Evolutionary conservation across 2,329 filamentous ascomycete species (phyloP).

Genomic region (Septoria petroselini): DNA sequence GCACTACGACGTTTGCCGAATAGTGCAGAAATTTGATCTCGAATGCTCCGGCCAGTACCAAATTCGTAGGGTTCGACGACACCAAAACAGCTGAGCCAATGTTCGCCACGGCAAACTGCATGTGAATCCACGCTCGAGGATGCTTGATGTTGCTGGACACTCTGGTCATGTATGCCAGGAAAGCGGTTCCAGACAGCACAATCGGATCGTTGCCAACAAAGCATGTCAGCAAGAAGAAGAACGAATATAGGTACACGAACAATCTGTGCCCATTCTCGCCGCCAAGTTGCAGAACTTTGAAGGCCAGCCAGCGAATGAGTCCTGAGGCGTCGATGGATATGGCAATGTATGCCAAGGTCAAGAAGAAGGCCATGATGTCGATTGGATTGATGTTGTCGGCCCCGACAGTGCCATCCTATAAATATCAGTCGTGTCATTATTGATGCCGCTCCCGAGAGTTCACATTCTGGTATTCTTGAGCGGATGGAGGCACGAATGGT

Average conservation of each 20-base stretch:
- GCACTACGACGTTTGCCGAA: conserved; percentile 74
- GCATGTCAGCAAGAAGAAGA: conserved; percentile 66
- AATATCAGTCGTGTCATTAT: no score
- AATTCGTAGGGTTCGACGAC: conserved; percentile 73
- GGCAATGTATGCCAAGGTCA: conserved; percentile 68
- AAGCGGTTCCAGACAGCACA: conserved; percentile 70
- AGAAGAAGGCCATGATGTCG: conserved; percentile 73
- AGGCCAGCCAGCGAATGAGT: conserved; percentile 66
- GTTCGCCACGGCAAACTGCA: conserved; percentile 69
- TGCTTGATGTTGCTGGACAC: conserved; percentile 70
- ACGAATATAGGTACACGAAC: conserved; percentile 70
- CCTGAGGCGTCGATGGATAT: conserved; percentile 75
- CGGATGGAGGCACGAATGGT: no score
- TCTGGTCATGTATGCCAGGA: conserved; percentile 72
- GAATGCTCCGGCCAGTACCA: conserved; percentile 71
- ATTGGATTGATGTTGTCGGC: conserved; percentile 64
- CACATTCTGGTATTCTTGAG: no score
- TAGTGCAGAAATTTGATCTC: conserved; percentile 69
- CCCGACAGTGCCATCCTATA: conserved; percentile 63
- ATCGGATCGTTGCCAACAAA: conserved; percentile 75
- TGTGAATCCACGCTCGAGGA: conserved; percentile 69
- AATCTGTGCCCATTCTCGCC: conserved; percentile 64
- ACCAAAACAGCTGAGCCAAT: conserved; percentile 73
- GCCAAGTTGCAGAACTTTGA: conserved; percentile 66
- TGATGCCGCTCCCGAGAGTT: no score